Percentiles rank a stretch among this genome's conserved stretches.
These are phyloP conservation scores for Pichia sp. DNA, from an alignment of 1,139 yeast species.

Conservation along the genomic window DNA sequence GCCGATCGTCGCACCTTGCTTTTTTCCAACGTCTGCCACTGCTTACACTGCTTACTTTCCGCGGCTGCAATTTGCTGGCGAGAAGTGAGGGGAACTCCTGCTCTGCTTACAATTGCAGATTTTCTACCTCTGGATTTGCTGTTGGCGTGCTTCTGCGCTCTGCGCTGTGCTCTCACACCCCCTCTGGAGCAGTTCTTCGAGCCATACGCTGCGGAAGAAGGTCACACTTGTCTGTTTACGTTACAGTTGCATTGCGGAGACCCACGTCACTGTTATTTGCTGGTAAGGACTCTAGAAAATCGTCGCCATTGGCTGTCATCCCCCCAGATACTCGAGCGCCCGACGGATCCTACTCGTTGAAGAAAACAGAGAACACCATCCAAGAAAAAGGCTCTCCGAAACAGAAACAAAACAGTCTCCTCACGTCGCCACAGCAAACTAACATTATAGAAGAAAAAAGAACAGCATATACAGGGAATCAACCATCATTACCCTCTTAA, in stretches of 20 bases:
- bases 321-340: background rate
- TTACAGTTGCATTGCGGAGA: background rate
- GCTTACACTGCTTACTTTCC: conserved; percentile 7
- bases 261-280: background rate
- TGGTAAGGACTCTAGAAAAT: background rate
- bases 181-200: background rate
- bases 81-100: conserved; percentile 11
- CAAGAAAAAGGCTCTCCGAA: too few relatives aligned
- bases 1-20: conserved; percentile 5
- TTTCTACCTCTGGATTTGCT: conserved; percentile 1
- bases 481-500: background rate
- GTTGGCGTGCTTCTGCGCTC: background rate
- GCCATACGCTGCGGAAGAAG: background rate
- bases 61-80: conserved; percentile 10
- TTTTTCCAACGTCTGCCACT: background rate
- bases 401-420: too few relatives aligned
- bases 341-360: background rate
- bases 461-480: too few relatives aligned
- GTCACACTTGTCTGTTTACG: background rate
- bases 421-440: too few relatives aligned
- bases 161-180: background rate
- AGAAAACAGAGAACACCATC: background rate
- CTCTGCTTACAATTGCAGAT: conserved; percentile 3
- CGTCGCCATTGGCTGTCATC: background rate
- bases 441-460: too few relatives aligned